Base-by-base conservation (phyloP, 352 stramenopile species). In the Phytophthora sp. region DNA sequence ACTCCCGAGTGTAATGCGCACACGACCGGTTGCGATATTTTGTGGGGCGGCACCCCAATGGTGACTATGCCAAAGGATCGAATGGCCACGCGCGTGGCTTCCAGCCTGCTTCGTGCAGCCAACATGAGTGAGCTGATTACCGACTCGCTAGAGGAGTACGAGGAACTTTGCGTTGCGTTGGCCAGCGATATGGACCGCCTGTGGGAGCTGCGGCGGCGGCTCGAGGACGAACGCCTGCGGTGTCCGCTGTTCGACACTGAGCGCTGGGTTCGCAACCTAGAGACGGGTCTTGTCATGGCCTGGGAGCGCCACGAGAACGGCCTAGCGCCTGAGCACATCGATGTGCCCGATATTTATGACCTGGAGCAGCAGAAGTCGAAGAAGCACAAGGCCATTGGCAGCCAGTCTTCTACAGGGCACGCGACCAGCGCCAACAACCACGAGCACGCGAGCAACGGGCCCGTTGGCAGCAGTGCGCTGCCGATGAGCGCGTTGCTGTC, bases 1-100 rank as follows among this genome's bases (percentile, higher is more conserved):
- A 98, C 95, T 2, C 79, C 87, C 4, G 77, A 88, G 52, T 98
- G 84, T 66, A 98, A 98, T 59, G 93, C 90, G 2, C 89, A 97
- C 66, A 97, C 94, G 8, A 98, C 92, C 0, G 91, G 81, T 3
- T 97, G 89, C 45, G 94, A 98, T 46, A 96, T 97, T 32, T 68
- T 98, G 21, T 98, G 92, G 94, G 87, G 82, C 4, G 82, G 80
- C 2, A 97, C 91, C 20, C 95, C 95, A 11, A 92, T 98, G 74
- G 70, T 98, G 50, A 97, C 91, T 13, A 83, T 96, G 74, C 65
- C 80, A 0, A 95, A 94, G 38, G 87, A 96, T n/a, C 91, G 88
- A 42, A 96, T 98, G 88, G 86, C 88, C 1, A 91, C 78, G 4
- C 87, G 94, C 37, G 89, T 98, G 4, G 91, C 89, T 9, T 89